These are phyloP conservation scores for Monascus purpureus DNA, from an alignment of 495 filamentous ascomycete genomes.

Conservation along the genomic window DNA sequence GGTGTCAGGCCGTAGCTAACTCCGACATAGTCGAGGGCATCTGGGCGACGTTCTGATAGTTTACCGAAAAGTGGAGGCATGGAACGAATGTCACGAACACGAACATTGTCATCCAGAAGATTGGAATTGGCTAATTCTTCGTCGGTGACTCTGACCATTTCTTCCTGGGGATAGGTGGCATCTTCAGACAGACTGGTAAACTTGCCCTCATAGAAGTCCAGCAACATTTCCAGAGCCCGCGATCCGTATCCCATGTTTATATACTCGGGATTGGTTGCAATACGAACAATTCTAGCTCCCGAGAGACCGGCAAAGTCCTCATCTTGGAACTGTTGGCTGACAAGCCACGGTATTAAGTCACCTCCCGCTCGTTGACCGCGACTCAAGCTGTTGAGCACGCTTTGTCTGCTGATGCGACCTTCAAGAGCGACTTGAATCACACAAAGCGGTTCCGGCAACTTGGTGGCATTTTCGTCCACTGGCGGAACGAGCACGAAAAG, in stretches of 20 bases:
- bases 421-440: conserved; percentile 93
- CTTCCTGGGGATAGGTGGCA: conserved; percentile 28
- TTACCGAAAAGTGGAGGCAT: conserved; percentile 92
- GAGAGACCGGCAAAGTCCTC: conserved; percentile 90
- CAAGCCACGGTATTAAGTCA: conserved; percentile 95
- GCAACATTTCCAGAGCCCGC: conserved; percentile 69
- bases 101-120: conserved; percentile 75
- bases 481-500: conserved; percentile 90
- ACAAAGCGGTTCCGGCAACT: conserved; percentile 83
- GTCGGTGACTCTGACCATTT: conserved; percentile 72
- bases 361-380: conserved; percentile 83
- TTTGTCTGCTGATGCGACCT: conserved; percentile 85
- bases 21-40: conserved; percentile 78
- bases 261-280: conserved; percentile 94
- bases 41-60: conserved; percentile 68
- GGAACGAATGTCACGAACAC: conserved; percentile 74
- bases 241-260: conserved; percentile 89
- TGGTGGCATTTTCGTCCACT: conserved; percentile 57
- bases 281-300: conserved; percentile 83
- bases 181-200: conserved; percentile 68
- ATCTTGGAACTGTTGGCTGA: conserved; percentile 97
- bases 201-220: conserved; percentile 91
- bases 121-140: conserved; percentile 65
- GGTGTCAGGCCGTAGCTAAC: conserved; percentile 90
- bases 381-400: conserved; percentile 76